A percentile compares a stretch with the other conserved stretches of the same genome.
Evolutionary conservation across 1,284 basidiomycete species (phyloP).

Genomic region (Lignosus rhinocerotis): DNA sequence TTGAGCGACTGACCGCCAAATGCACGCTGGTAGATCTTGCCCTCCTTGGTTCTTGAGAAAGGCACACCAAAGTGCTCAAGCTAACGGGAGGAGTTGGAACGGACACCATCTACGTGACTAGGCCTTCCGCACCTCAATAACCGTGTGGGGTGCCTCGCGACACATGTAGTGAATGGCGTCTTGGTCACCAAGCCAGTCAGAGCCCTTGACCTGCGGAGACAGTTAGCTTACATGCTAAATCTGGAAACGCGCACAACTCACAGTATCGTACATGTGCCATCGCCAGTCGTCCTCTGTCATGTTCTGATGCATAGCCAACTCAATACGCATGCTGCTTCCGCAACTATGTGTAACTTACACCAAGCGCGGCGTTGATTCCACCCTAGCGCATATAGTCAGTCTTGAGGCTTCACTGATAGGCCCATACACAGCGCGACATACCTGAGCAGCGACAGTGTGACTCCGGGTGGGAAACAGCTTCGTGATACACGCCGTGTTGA

Average conservation of each 20-base stretch:
- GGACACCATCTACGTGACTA: neutral
- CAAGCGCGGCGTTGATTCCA: constrained; percentile 98
- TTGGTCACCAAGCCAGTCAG: constrained; percentile 99
- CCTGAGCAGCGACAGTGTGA: constrained; percentile 98
- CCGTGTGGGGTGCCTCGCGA: constrained; percentile 91
- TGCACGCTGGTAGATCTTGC: constrained; percentile 99
- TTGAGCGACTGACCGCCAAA: constrained; percentile 99
- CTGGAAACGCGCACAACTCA: constrained; percentile 38
- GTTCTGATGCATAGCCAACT: constrained; percentile 58
- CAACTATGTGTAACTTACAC: constrained; percentile 53
- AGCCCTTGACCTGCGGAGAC: constrained; percentile 84
- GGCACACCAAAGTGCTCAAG: constrained; percentile 99
- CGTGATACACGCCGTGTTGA: constrained; percentile 98
- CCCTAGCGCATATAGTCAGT: constrained; percentile 52
- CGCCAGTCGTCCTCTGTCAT: constrained; percentile 99
- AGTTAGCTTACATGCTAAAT: neutral
- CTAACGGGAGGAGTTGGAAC: constrained; percentile 41
- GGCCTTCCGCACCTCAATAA: constrained; percentile 74
- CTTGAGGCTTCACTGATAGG: neutral
- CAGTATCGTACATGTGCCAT: constrained; percentile 99
- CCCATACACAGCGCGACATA: constrained; percentile 34
- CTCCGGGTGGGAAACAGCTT: constrained; percentile 99
- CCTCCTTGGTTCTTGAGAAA: constrained; percentile 98
- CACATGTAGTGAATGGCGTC: constrained; percentile 99
- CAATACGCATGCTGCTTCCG: neutral